phyloP scores from a whole-genome alignment of 169 alveolate genomes.

The Cryptosporidium meleagridis region DNA sequence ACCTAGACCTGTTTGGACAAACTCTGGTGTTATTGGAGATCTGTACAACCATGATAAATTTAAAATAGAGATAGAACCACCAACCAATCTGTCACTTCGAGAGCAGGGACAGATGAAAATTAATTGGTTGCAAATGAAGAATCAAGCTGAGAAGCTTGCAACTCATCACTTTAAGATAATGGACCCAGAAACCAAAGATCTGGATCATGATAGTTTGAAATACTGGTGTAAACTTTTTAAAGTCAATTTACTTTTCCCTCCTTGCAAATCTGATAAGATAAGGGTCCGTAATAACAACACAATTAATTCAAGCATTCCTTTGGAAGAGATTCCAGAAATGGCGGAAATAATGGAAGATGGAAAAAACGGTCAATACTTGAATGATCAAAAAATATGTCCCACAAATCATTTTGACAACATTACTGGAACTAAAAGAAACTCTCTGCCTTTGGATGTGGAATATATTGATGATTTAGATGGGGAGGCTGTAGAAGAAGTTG shows the following conservation, averaged over 20 bases:
- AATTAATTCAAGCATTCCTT: not conserved
- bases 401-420: not conserved
- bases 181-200: constrained; percentile 42
- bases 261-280: not conserved
- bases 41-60: not conserved
- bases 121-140: constrained; percentile 45
- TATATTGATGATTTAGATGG: constrained; percentile 8
- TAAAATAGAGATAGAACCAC: constrained; percentile 37
- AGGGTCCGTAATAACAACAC: not conserved
- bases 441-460: constrained; percentile 47
- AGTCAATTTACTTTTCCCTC: constrained; percentile 45
- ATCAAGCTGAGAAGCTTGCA: constrained; percentile 70
- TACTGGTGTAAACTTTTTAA: constrained; percentile 34
- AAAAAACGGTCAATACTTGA: not conserved
- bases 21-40: not conserved
- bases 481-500: not conserved
- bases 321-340: not conserved
- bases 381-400: not conserved
- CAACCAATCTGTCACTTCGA: constrained; percentile 20
- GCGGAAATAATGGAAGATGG: not conserved
- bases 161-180: constrained; percentile 53
- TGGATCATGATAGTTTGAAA: constrained; percentile 9
- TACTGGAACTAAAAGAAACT: not conserved
- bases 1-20: constrained; percentile 65
- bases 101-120: constrained; percentile 57